Evolutionary conservation across 371 early-diverging fungal species (phyloP).

Genomic region (Syncephalastrum racemosum): DNA sequence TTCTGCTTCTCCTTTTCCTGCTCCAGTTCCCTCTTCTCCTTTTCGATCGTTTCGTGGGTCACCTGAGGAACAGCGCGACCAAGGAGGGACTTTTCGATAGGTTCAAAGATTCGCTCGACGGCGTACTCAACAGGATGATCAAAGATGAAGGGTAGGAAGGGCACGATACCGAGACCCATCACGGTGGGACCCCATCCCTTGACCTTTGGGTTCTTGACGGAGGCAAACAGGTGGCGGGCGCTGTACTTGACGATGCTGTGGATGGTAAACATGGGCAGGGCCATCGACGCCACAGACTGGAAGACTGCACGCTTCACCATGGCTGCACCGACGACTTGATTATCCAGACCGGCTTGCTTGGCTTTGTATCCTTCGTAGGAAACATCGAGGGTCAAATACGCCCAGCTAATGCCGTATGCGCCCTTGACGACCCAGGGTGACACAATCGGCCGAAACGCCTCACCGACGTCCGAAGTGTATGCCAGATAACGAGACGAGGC

Average conservation of each 20-base stretch:
- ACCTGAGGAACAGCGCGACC: constrained; percentile 18
- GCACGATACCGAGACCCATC: constrained; percentile 69
- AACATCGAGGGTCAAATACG: constrained; percentile 66
- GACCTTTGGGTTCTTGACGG: constrained; percentile 51
- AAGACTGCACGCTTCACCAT: constrained; percentile 69
- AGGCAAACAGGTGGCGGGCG: constrained; percentile 53
- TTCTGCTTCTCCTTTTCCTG: too few relatives aligned
- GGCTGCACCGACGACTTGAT: constrained; percentile 51
- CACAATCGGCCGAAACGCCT: constrained; percentile 76
- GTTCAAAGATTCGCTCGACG: constrained; percentile 64
- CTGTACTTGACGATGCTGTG: constrained; percentile 74
- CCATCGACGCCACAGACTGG: constrained; percentile 71
- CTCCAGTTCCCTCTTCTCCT: too few relatives aligned
- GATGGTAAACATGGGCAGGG: constrained; percentile 73
- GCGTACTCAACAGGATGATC: constrained; percentile 75
- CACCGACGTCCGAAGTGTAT: constrained; percentile 61
- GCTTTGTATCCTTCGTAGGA: constrained; percentile 73
- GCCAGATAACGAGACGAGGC: constrained; percentile 41
- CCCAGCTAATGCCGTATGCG: constrained; percentile 67
- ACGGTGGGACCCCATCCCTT: constrained; percentile 68
- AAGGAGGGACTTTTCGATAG: constrained; percentile 32
- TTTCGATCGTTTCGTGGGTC: constrained; percentile 13
- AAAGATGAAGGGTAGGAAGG: constrained; percentile 70
- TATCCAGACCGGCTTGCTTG: constrained; percentile 49
- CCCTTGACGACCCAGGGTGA: constrained; percentile 57